phyloP scores from a whole-genome alignment of 78 protist species.

The Capsaspora owczarzaki region DNA sequence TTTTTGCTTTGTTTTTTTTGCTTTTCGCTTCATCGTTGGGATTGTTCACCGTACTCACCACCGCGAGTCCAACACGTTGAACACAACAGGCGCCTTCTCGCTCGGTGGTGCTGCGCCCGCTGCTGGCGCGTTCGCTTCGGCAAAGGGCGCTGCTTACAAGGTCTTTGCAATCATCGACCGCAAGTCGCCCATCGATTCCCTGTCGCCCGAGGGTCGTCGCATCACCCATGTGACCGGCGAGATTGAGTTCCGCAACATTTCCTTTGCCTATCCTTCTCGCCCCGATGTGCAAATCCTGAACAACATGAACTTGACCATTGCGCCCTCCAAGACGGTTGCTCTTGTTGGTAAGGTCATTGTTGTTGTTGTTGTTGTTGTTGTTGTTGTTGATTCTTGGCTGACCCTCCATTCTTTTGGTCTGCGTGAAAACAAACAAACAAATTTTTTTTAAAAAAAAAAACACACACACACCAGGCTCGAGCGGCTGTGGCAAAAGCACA shows the following conservation, averaged over 20 bases:
- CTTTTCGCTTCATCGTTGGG: slow-evolving; percentile 63
- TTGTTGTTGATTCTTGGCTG: too few species aligned
- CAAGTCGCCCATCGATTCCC: not conserved
- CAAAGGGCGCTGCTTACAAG: slow-evolving; percentile 50
- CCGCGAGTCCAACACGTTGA: too few species aligned
- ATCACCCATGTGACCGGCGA: not conserved
- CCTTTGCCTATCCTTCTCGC: slow-evolving; percentile 40
- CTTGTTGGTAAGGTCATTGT: slow-evolving; percentile 70
- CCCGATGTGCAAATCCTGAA: slow-evolving; percentile 15
- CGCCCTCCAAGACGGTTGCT: slow-evolving; percentile 61
- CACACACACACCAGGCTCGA: slow-evolving; percentile 37
- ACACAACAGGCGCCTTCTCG: slow-evolving; percentile 34
- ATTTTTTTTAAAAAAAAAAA: too few species aligned
- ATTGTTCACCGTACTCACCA: too few species aligned
- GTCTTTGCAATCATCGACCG: slow-evolving; percentile 42
- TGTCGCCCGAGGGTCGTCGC: not conserved
- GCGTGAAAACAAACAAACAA: not conserved
- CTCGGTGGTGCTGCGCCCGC: not conserved
- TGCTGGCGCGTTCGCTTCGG: slow-evolving; percentile 34
- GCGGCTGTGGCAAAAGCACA: slow-evolving; percentile 82
- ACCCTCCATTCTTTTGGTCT: too few species aligned
- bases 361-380: too few species aligned
- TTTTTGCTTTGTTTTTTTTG: slow-evolving; percentile 64
- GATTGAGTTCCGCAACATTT: slow-evolving; percentile 12
- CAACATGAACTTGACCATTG: slow-evolving; percentile 12